These are phyloP conservation scores for Oryza glumipatula DNA, from an alignment of 176 grass and related monocot species.

Conservation along the genomic window DNA sequence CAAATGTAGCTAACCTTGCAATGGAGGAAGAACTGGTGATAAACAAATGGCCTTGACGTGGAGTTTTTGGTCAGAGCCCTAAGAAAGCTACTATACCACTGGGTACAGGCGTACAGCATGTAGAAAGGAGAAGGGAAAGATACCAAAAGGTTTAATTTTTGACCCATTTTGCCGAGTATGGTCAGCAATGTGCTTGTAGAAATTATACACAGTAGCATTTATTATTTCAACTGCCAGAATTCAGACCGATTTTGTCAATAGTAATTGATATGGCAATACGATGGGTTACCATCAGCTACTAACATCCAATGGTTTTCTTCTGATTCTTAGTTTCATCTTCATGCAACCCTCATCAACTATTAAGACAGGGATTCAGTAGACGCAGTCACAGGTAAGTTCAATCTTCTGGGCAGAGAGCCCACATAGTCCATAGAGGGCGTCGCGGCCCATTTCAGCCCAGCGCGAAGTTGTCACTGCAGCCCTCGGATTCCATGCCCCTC, in stretches of 20 bases:
- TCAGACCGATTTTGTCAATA: conserved; percentile 34
- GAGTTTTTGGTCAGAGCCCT: conserved; percentile 22
- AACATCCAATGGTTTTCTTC: neutral
- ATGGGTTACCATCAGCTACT: neutral
- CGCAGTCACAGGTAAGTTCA: too few species aligned
- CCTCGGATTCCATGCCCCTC: conserved; percentile 32
- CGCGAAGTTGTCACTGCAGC: neutral
- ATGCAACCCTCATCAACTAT: too few species aligned
- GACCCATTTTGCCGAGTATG: conserved; percentile 20
- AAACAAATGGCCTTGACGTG: conserved; percentile 9
- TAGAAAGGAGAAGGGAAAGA: conserved; percentile 2
- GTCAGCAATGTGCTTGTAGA: conserved; percentile 29
- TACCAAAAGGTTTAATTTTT: conserved; percentile 13
- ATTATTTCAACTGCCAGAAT: conserved; percentile 5
- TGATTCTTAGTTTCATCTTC: neutral
- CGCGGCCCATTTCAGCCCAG: too few species aligned
- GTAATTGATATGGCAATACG: conserved; percentile 25
- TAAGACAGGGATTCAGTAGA: too few species aligned
- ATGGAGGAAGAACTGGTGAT: conserved; percentile 13
- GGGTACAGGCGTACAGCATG: conserved; percentile 13
- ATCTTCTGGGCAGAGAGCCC: too few species aligned
- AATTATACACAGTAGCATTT: conserved; percentile 2
- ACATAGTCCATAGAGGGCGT: too few species aligned
- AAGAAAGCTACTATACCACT: conserved; percentile 18
- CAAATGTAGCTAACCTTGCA: neutral